Conservation (phyloP, 2,329 filamentous ascomycete species). For the Boeremia lycopersici region DNA sequence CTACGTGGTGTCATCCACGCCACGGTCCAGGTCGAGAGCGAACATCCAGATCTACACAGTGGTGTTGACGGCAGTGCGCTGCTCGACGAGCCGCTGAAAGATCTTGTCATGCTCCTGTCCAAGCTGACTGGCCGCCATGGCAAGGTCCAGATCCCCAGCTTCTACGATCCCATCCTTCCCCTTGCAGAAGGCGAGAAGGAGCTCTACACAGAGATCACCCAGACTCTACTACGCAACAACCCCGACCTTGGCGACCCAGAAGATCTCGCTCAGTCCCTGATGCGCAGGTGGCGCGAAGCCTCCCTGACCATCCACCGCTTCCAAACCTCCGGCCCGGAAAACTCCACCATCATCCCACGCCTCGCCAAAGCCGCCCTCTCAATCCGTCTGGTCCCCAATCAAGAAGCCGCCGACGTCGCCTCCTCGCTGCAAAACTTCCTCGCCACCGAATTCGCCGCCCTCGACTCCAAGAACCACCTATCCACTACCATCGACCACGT, state of each 20-base stretch:
- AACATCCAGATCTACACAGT: constrained; percentile 87
- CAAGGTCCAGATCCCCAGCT: constrained; percentile 81
- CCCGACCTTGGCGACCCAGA: constrained; percentile 68
- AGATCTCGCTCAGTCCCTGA: constrained; percentile 80
- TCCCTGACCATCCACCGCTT: constrained; percentile 93
- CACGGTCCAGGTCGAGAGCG: constrained; percentile 84
- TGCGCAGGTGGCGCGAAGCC: constrained; percentile 94
- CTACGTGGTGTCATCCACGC: constrained; percentile 92
- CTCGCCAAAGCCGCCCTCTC: constrained; percentile 88
- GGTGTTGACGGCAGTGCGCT: constrained; percentile 94
- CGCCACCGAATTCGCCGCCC: constrained; percentile 69
- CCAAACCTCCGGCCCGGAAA: constrained; percentile 85
- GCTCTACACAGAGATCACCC: constrained; percentile 83
- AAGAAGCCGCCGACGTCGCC: constrained; percentile 81
- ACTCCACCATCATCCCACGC: constrained; percentile 88
- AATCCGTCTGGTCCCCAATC: constrained; percentile 89
- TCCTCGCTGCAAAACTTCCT: constrained; percentile 71
- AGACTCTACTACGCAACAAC: constrained; percentile 74
- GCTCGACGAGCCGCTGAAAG: constrained; percentile 89
- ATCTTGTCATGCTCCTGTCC: constrained; percentile 81
- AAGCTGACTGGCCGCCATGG: constrained; percentile 83
- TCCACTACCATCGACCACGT: constrained; percentile 87
- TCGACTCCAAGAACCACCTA: constrained; percentile 81
- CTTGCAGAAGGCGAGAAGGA: constrained; percentile 76
- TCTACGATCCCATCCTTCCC: constrained; percentile 83